Conservation (phyloP, 148 eudicot genomes). For the Chenopodium formosanum region DNA sequence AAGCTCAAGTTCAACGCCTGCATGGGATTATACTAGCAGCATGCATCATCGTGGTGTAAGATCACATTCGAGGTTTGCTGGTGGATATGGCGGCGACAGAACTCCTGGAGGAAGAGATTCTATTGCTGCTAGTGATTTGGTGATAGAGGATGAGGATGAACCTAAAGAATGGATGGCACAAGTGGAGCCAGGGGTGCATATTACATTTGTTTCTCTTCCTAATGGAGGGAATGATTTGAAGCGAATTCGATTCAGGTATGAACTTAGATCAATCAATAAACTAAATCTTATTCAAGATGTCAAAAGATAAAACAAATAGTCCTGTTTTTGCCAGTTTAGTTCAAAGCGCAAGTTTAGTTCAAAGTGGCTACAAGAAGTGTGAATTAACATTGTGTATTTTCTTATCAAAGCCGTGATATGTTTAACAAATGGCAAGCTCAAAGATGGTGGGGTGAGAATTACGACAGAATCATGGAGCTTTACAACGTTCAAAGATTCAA, state of each 20-base stretch:
- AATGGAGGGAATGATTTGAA: conserved; percentile 93
- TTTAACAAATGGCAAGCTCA: conserved; percentile 99
- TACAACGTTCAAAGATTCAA: conserved; percentile 98
- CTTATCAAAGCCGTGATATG: conserved; percentile 80
- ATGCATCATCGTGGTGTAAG: conserved; percentile 42
- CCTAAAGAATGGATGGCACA: conserved; percentile 99
- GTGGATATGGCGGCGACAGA: conserved; percentile 41
- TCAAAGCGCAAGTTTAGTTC: not conserved
- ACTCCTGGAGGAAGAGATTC: conserved; percentile 49
- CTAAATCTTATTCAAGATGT: not conserved
- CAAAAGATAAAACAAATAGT: not conserved
- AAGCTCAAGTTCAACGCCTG: conserved; percentile 86
- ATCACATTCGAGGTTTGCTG: conserved; percentile 54
- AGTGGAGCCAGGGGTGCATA: conserved; percentile 97
- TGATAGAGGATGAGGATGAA: conserved; percentile 71
- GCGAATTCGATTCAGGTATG: conserved; percentile 90
- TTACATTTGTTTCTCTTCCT: conserved; percentile 88
- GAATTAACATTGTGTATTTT: conserved; percentile 17
- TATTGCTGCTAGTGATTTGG: conserved; percentile 57
- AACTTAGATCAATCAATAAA: not conserved
- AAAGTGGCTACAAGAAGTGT: not conserved
- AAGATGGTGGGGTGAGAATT: conserved; percentile 99
- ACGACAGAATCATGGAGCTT: conserved; percentile 94
- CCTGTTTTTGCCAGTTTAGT: not conserved
- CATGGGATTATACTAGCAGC: conserved; percentile 73